Conservation (phyloP, 176 grass and related monocot genomes). For the Alopecurus myosuroides region DNA sequence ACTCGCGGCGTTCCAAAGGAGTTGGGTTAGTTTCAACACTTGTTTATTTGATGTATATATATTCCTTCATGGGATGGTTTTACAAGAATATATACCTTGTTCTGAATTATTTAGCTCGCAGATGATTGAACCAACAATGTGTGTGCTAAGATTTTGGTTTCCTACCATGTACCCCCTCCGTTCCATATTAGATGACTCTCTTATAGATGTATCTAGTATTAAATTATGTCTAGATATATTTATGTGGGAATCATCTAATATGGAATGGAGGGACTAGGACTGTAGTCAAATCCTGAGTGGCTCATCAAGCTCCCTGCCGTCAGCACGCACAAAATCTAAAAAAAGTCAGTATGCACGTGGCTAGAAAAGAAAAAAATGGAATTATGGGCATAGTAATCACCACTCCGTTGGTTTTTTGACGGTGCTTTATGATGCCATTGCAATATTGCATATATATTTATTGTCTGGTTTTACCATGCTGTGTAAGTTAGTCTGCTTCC, state of each 20-base stretch:
- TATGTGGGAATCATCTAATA: too few relatives aligned
- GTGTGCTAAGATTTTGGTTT: not conserved
- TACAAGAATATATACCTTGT: constrained; percentile 9
- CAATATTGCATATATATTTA: not conserved
- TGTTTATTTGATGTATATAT: constrained; percentile 16
- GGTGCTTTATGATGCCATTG: not conserved
- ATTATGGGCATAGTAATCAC: not conserved
- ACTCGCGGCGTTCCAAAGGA: constrained; percentile 94
- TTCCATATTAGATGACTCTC: too few relatives aligned
- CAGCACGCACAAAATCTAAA: not conserved
- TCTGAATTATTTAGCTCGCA: not conserved
- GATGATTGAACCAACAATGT: not conserved
- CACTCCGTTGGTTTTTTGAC: not conserved
- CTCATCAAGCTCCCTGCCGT: not conserved
- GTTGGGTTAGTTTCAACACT: constrained; percentile 63
- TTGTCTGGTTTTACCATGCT: not conserved
- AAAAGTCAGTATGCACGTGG: not conserved
- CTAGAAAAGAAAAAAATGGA: not conserved
- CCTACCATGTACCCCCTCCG: constrained; percentile 13
- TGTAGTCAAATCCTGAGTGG: not conserved
- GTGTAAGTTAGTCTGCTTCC: not conserved
- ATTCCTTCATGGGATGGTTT: not conserved
- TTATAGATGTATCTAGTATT: too few relatives aligned
- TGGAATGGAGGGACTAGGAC: too few relatives aligned
- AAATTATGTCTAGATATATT: too few relatives aligned